These are phyloP conservation scores for Candida dubliniensis DNA, from an alignment of 1,139 yeast genomes.

Conservation along the genomic window DNA sequence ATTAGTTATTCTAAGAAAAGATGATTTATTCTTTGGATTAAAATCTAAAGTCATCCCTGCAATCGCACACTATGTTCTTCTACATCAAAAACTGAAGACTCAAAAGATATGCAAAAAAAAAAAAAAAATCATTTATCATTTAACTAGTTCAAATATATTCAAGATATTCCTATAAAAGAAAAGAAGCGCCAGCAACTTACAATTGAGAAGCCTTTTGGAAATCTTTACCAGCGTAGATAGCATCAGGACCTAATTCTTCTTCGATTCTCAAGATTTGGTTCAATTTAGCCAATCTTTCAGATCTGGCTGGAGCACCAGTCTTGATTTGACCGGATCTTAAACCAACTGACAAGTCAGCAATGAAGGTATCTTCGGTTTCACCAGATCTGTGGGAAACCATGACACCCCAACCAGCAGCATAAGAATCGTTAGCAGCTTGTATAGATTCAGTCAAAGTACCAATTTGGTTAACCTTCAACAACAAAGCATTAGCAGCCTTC, in stretches of 20 bases:
- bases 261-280: conserved; percentile 96
- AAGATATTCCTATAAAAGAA: too few species aligned
- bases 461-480: conserved; percentile 94
- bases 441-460: conserved; percentile 91
- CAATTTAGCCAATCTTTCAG: conserved; percentile 97
- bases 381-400: conserved; percentile 99
- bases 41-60: too few species aligned
- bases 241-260: conserved; percentile 95
- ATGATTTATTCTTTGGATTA: too few species aligned
- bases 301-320: conserved; percentile 99
- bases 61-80: too few species aligned
- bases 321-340: conserved; percentile 96
- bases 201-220: conserved; percentile 57
- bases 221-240: conserved; percentile 87
- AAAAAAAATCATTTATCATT: too few species aligned
- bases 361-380: conserved; percentile 97
- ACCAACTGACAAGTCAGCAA: conserved; percentile 96
- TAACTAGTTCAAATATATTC: too few species aligned
- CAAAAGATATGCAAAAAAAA: too few species aligned
- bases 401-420: conserved; percentile 94
- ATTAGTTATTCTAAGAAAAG: neutral
- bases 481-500: conserved; percentile 90
- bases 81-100: too few species aligned
- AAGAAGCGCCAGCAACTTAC: conserved; percentile 17
- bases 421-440: conserved; percentile 89